These are phyloP conservation scores for Pholiota microspora DNA, from an alignment of 768 basidiomycete species.

Conservation along the genomic window DNA sequence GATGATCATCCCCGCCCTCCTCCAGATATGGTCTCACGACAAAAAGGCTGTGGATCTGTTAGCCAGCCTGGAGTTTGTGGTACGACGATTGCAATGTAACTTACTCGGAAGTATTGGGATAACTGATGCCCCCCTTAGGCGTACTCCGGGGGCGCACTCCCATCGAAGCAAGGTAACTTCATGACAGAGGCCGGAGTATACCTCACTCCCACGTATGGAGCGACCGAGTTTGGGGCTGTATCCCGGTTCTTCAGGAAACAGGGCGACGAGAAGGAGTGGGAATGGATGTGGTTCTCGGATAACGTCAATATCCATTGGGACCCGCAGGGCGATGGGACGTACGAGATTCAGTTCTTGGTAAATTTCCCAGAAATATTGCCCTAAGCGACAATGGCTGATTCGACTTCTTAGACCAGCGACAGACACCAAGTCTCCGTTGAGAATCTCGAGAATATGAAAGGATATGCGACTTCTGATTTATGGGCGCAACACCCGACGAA, in stretches of 20 bases:
- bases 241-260: conserved; percentile 11
- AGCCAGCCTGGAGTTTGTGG: conserved; percentile 21
- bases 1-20: conserved; percentile 35
- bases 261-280: conserved; percentile 24
- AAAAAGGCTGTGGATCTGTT: conserved; percentile 24
- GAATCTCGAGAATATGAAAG: conserved; percentile 33
- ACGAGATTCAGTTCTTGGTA: conserved; percentile 39
- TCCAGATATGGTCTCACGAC: conserved; percentile 36
- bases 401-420: conserved; percentile 24
- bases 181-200: conserved; percentile 32
- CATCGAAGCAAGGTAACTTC: conserved; percentile 30
- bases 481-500: conserved; percentile 43
- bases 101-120: too few relatives aligned
- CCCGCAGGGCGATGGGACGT: conserved; percentile 34
- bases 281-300: conserved; percentile 30
- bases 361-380: background rate
- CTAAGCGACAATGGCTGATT: background rate
- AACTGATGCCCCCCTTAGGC: conserved; percentile 20
- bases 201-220: conserved; percentile 31
- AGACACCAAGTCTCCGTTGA: conserved; percentile 34
- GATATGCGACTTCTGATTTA: conserved; percentile 44
- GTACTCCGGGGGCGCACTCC: conserved; percentile 34
- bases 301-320: conserved; percentile 31
- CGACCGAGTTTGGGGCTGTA: conserved; percentile 32
- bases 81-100: conserved; percentile 12